phyloP scores from a whole-genome alignment of 306 rosid species.

The Begonia peltatifolia region DNA sequence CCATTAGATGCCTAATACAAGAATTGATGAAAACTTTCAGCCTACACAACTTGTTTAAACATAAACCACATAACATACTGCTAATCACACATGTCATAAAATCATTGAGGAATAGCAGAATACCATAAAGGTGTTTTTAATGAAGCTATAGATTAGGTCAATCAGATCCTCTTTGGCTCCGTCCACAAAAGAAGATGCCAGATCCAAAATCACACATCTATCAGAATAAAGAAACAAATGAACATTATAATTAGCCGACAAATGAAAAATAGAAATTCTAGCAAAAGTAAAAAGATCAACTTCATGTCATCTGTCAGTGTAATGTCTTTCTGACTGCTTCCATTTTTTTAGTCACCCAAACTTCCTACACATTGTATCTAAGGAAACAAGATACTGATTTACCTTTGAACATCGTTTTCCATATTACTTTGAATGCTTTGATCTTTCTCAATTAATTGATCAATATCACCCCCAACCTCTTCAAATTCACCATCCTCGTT shows the following conservation, averaged over 20 bases:
- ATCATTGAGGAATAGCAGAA: conserved; percentile 4
- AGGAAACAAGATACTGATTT: too few relatives aligned
- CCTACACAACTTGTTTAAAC: background rate
- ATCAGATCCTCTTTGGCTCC: conserved; percentile 65
- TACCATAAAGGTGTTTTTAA: conserved; percentile 54
- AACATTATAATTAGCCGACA: too few relatives aligned
- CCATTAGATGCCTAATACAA: conserved; percentile 37
- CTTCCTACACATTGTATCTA: too few relatives aligned
- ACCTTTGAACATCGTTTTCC: too few relatives aligned
- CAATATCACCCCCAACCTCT: conserved; percentile 15
- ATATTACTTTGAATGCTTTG: conserved; percentile 13
- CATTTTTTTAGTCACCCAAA: too few relatives aligned
- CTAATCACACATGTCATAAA: conserved; percentile 1
- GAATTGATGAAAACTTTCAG: conserved; percentile 10
- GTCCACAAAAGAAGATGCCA: conserved; percentile 56
- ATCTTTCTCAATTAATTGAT: conserved; percentile 14
- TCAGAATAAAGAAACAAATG: conserved; percentile 10
- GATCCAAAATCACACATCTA: conserved; percentile 58
- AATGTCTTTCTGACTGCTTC: too few relatives aligned
- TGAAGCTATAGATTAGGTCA: conserved; percentile 47
- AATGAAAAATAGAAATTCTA: too few relatives aligned
- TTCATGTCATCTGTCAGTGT: too few relatives aligned
- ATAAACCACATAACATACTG: too few relatives aligned
- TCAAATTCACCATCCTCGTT: conserved; percentile 29
- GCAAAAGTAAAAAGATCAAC: too few relatives aligned